Evolutionary conservation across 805 yeast species (phyloP).

Genomic region (Zygosaccharomyces gambellarensis): DNA sequence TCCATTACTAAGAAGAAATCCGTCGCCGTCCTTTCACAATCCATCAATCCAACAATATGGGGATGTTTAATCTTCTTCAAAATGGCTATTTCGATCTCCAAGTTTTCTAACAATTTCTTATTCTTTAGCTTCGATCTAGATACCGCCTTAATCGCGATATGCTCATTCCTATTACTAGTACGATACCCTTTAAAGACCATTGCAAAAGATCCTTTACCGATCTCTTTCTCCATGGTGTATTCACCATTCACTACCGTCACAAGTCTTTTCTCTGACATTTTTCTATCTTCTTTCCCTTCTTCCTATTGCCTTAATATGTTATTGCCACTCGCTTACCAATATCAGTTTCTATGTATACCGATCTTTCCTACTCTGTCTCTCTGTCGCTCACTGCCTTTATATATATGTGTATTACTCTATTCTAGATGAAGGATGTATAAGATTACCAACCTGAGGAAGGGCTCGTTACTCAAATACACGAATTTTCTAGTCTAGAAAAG

Average conservation of each 20-base stretch:
- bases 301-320: too few relatives aligned
- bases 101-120: constrained; percentile 81
- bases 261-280: constrained; percentile 10
- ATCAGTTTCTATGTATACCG: neutral
- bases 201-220: constrained; percentile 95
- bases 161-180: constrained; percentile 34
- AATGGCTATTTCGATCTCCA: constrained; percentile 88
- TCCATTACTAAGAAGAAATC: constrained; percentile 93
- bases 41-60: constrained; percentile 82
- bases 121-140: constrained; percentile 75
- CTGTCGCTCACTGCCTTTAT: neutral
- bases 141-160: constrained; percentile 89
- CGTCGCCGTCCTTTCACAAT: constrained; percentile 69
- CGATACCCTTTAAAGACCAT: constrained; percentile 83
- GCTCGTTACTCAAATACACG: neutral
- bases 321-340: neutral
- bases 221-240: constrained; percentile 45
- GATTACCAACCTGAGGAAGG: neutral
- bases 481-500: neutral
- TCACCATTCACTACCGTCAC: constrained; percentile 21
- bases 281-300: neutral
- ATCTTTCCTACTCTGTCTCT: too few relatives aligned
- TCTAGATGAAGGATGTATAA: neutral
- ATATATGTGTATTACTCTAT: neutral
- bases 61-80: constrained; percentile 86